Base-by-base conservation (phyloP, 2,329 filamentous ascomycete genomes). In the Cladosporium cucumerinum region DNA sequence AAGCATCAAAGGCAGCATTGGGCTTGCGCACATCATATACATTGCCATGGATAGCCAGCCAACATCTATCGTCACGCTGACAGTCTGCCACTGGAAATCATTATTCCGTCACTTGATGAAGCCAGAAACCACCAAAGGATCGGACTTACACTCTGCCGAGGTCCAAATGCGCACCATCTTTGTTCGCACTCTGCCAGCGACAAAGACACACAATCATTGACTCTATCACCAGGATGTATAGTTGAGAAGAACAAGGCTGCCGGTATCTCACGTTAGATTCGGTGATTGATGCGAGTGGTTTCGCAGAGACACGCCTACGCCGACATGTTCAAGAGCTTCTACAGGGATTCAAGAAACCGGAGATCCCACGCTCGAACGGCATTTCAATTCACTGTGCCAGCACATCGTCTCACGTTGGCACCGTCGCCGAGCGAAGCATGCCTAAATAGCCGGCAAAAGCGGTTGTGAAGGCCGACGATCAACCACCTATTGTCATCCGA, bases 31-130 rank as follows among this genome's bases (percentile, higher is more conserved):
- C 93, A 80, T 98, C 93, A 83, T 97, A 98, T 69, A 97, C 93
- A 70, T 93, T 87, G 72, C 90, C 92, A 78, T 97, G 96, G 18
- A 98, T 84, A 60, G 95, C 84, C 0, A 97, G 93, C 93, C 94
- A 97, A 80, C 94, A 97, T 81, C 90, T 94, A 23, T 95, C 88
- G 61, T 84, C 75, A 1, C 90, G 88, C 74, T 98, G 94, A 75
- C 93, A 90, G 68, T 91, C 89, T 70, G 97, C 93, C 80, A 89
- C 88, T 65, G 85, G 84, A 68, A 28, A 28, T 16, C n/a, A 51
- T 51, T 8, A 16, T 25, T 28, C 7, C 25, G 48, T 51, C 18
- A 39, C 18, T 39, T 5, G 23, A 51, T 87, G 25, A 18, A 51
- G 11, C 16, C 23, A 25, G 23, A 10, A 25, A 25, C 5, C 7